phyloP scores from a whole-genome alignment of 768 basidiomycete genomes.

The Lanmaoa pseudosensibilis region DNA sequence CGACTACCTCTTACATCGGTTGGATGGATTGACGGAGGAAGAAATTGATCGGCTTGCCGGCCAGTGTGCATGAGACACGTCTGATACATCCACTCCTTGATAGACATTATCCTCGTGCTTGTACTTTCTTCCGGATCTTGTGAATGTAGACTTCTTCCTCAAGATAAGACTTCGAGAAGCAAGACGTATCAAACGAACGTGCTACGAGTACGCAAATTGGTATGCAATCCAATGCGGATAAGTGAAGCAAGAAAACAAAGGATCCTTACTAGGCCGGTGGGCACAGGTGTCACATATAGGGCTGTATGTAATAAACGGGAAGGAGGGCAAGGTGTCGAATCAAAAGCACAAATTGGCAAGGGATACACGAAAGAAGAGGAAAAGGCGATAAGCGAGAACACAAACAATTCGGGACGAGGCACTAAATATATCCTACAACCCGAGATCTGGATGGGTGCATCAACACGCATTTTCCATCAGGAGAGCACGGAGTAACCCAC shows the following conservation, averaged over 20 bases:
- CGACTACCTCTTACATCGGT: constrained; percentile 87
- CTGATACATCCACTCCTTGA: not conserved
- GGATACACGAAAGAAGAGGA: constrained; percentile 7
- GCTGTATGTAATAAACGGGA: constrained; percentile 10
- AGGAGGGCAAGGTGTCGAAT: constrained; percentile 2
- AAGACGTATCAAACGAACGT: constrained; percentile 23
- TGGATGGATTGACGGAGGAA: constrained; percentile 80
- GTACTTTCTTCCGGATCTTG: constrained; percentile 2
- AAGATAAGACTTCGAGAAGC: constrained; percentile 10
- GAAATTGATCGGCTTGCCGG: constrained; percentile 67
- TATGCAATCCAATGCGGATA: constrained; percentile 22
- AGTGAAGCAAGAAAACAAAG: constrained; percentile 25
- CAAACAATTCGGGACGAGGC: constrained; percentile 11
- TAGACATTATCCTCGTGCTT: constrained; percentile 4
- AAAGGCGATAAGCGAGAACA: constrained; percentile 27
- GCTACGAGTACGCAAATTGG: constrained; percentile 23
- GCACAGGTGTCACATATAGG: constrained; percentile 22
- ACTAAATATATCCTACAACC: constrained; percentile 39
- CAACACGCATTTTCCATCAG: constrained; percentile 26
- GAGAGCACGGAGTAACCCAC: constrained; percentile 39
- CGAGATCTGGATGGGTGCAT: constrained; percentile 41
- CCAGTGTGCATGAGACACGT: constrained; percentile 12
- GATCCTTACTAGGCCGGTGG: constrained; percentile 17
- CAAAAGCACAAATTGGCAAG: constrained; percentile 6
- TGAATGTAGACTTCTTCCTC: constrained; percentile 6